Evolutionary conservation across 2,329 filamentous ascomycete species (phyloP), one percentile per base, ranked within the genome.

Genomic region (Coniochaeta sp.): DNA sequence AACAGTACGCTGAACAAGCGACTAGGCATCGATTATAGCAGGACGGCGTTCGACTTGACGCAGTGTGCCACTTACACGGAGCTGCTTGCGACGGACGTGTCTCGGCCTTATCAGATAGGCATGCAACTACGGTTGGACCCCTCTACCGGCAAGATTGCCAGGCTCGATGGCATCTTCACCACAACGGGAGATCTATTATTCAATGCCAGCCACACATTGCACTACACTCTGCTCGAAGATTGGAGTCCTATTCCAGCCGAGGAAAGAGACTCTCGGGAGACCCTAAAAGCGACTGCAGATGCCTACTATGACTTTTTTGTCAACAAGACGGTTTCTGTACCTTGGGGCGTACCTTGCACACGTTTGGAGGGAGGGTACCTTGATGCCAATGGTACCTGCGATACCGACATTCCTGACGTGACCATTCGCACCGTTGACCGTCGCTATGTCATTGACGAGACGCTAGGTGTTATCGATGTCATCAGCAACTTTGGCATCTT

Each of bases 371-470:
- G 67, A 14, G 43, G 43, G n/a, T 44, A 44, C 14, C n/a, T 44
- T 6, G 43, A 44, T 12, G 43, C 89, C 24, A 89, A 93, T 66
- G 89, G 44, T 3, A 26, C 3, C 44, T 50, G 44, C 24, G 11
- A 50, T 12, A 50, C 44, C 2, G 22, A 28, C 16, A 50, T 28
- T 28, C 22, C 44, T 2, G 22, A 50, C 3, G 44, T 50, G 17
- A 16, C 11, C 22, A 50, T 26, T 28, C 22, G 44, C 24, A 50
- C 22, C 8, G 24, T 28, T 14, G 22, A 28, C 24, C 44, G 44
- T 12, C 44, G 22, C 5, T 50, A 50, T 22, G 44, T 50, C 3
- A 28, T 50, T 11, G 44, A 50, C 16, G 44, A 50, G 22, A 50
- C 44, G 12, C 22, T 28, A 7, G 22, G 44, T 6, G 44, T 50